Conservation (phyloP, 73 alveolate species). For the Paraurostyla sp. region DNA sequence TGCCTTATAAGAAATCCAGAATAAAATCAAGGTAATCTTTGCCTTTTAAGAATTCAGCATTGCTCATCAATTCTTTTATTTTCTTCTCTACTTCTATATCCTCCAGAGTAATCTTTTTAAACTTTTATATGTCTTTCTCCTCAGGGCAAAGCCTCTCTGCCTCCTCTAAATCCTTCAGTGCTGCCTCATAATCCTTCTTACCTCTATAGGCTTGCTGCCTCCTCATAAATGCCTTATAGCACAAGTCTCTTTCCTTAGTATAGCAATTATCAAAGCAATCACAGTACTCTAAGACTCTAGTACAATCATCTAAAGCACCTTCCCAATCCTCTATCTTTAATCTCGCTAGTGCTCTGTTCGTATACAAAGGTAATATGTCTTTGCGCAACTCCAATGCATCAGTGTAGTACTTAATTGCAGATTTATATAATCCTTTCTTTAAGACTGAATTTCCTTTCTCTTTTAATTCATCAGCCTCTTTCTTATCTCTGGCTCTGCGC, state of each 20-base stretch:
- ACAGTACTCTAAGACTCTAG: conserved; percentile 93
- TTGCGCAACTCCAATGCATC: conserved; percentile 93
- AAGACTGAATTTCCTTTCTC: conserved; percentile 92
- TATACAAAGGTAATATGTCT: conserved; percentile 92
- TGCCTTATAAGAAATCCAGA: conserved; percentile 57
- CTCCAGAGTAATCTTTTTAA: conserved; percentile 69
- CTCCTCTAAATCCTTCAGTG: conserved; percentile 90
- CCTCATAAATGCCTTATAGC: conserved; percentile 96
- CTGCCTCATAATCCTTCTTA: conserved; percentile 85
- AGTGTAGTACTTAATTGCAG: conserved; percentile 93
- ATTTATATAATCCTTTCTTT: conserved; percentile 90
- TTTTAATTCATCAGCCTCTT: conserved; percentile 91
- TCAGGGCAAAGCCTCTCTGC: conserved; percentile 84
- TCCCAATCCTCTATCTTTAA: conserved; percentile 88
- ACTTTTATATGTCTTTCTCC: conserved; percentile 76
- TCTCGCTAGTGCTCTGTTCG: conserved; percentile 97
- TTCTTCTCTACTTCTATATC: conserved; percentile 72
- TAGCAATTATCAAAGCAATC: conserved; percentile 97
- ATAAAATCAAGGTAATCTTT: conserved; percentile 70
- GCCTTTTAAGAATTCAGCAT: conserved; percentile 63
- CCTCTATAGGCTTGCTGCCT: conserved; percentile 94
- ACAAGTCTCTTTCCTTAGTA: conserved; percentile 85
- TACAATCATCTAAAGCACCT: conserved; percentile 97
- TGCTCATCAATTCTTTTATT: conserved; percentile 61
- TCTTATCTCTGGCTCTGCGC: conserved; percentile 87